Evolutionary conservation across 2,329 filamentous ascomycete genomes (phyloP).

Genomic region (Penicillium palitans): DNA sequence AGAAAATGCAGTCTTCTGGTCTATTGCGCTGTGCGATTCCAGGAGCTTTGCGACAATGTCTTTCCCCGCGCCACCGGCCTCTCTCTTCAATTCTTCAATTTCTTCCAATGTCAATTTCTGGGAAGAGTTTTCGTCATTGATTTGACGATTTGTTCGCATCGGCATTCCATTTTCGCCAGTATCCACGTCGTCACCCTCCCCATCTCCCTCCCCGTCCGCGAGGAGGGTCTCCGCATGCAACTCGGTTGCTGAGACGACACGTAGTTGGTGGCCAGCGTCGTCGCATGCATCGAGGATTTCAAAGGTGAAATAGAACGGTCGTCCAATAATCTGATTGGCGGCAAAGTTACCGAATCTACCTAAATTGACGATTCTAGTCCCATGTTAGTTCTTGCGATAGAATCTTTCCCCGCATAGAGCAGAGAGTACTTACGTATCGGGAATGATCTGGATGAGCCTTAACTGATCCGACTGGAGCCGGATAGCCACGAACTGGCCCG

Average conservation of each 20-base stretch:
- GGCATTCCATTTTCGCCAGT: constrained; percentile 44
- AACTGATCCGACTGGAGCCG: constrained; percentile 56
- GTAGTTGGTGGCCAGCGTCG: constrained; percentile 65
- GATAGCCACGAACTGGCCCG: constrained; percentile 39
- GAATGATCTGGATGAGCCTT: constrained; percentile 59
- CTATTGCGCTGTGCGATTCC: constrained; percentile 81
- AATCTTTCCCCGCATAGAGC: constrained; percentile 10
- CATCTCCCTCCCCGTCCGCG: constrained; percentile 43
- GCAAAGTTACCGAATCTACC: constrained; percentile 93
- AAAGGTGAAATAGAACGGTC: constrained; percentile 88
- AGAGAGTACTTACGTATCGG: constrained; percentile 61
- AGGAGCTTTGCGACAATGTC: constrained; percentile 93
- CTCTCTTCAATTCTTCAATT: constrained; percentile 69
- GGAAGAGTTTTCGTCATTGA: constrained; percentile 62
- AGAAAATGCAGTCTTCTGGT: constrained; percentile 92
- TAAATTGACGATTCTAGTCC: constrained; percentile 72
- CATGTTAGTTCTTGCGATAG: constrained; percentile 11
- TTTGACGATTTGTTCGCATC: constrained; percentile 64
- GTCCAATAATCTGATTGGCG: constrained; percentile 83
- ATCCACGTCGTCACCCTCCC: constrained; percentile 38
- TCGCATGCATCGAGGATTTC: constrained; percentile 74
- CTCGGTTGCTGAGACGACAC: constrained; percentile 77
- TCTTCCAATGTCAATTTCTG: constrained; percentile 74
- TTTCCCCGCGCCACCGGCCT: constrained; percentile 75
- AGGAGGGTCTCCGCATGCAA: constrained; percentile 76